A percentile compares a stretch with the other conserved stretches of the same genome.
phyloP scores from a whole-genome alignment of 345 rosid genomes.

The Nephelium lappaceum region DNA sequence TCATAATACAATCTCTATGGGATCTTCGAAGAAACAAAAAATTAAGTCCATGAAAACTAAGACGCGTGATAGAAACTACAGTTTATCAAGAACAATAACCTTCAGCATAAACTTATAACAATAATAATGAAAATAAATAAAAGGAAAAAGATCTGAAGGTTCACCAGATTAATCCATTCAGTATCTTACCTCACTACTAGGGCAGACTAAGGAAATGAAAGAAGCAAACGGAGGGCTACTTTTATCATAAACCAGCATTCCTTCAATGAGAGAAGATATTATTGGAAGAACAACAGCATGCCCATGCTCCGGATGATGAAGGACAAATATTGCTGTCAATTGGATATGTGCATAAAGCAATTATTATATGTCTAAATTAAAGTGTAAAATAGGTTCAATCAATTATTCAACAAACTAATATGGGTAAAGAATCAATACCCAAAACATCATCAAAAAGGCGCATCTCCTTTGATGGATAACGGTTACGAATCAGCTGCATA shows the following conservation, averaged over 20 bases:
- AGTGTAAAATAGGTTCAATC: not conserved
- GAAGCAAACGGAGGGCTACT: conserved; percentile 84
- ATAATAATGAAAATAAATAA: not conserved
- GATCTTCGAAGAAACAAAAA: not conserved
- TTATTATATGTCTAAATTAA: not conserved
- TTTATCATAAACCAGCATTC: conserved; percentile 77
- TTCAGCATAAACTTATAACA: not conserved
- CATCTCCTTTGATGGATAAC: conserved; percentile 78
- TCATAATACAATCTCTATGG: not conserved
- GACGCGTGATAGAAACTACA: not conserved
- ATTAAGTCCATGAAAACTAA: not conserved
- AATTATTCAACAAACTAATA: conserved; percentile 5
- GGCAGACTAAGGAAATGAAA: conserved; percentile 88
- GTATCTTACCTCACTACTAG: conserved; percentile 68
- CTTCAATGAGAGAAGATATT: conserved; percentile 89
- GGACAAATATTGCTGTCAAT: conserved; percentile 89
- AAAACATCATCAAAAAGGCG: conserved; percentile 92
- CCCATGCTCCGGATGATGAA: conserved; percentile 98
- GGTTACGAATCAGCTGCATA: conserved; percentile 76
- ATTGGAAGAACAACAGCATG: conserved; percentile 95
- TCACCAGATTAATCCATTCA: conserved; percentile 8
- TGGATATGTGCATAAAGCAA: conserved; percentile 23
- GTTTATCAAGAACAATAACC: not conserved
- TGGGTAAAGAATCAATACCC: conserved; percentile 51
- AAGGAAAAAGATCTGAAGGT: conserved; percentile 3